Evolutionary conservation across 352 stramenopile genomes (phyloP), one percentile per base, ranked within the genome.

Genomic region (Phytophthora tubulina): DNA sequence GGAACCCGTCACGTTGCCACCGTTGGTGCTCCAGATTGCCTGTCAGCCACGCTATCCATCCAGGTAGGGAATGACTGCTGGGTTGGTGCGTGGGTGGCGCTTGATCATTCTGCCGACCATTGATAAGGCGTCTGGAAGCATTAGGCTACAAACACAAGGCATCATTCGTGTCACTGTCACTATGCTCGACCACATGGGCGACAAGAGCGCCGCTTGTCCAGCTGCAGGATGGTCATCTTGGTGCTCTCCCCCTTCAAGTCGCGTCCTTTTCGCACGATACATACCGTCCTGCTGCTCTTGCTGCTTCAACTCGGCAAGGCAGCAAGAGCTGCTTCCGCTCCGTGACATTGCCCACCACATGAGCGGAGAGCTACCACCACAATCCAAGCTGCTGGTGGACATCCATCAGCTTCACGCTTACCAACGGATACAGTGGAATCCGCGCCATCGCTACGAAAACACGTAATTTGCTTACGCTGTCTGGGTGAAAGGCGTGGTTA

Each of bases 211-310:
- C 30, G 30, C 42, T 63, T 8, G 35, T 42, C 53, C 61, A 75
- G 67, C 45, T 67, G 61, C 52, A 67, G 67, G 67, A 50, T 67
- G 46, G 54, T 39, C 41, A 63, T 69, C 61, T 61, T 61, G 33
- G 51, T 49, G 60, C 14, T 35, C 27, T 27, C 45, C 58, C 21
- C 17, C 6, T 66, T 66, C 30, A 66, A 56, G 14, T 48, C 36
- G 44, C 14, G 13, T n/a, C n/a, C 31, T 31, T 33, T 41, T n/a
- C 33, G 45, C 45, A 46, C 35, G 13, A n/a, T 10, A 50, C 32
- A 11, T 39, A 7, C 35, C 35, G 35, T 15, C 54, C 39, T 31
- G 10, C 46, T 35, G 21, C 27, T 55, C 21, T 27, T 45, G 52
- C 35, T 48, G 13, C 10, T 60, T 4, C 52, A 38, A 48, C 36